These are phyloP conservation scores for Peronospora tabacina DNA, from an alignment of 352 stramenopile genomes.

Conservation along the genomic window DNA sequence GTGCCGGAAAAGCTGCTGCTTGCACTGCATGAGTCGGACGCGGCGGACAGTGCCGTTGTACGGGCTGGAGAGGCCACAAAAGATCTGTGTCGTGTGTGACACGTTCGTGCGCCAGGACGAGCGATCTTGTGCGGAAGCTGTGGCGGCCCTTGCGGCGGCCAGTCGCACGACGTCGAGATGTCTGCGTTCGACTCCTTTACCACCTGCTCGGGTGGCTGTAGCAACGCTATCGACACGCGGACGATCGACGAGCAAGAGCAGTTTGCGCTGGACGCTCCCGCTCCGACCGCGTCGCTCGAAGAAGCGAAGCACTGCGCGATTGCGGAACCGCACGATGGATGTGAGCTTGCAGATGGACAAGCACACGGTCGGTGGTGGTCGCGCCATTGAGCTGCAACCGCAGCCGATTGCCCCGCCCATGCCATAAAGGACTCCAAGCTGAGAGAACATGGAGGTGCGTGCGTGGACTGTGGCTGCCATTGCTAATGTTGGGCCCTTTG, in stretches of 20 bases:
- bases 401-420: slow-evolving; percentile 17
- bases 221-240: slow-evolving; percentile 5
- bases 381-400: slow-evolving; percentile 34
- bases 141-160: slow-evolving; percentile 8
- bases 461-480: slow-evolving; percentile 1
- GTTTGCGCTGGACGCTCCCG: slow-evolving; percentile 37
- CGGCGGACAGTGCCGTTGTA: slow-evolving; percentile 33
- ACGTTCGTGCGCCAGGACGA: slow-evolving; percentile 26
- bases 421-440: not conserved
- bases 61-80: slow-evolving; percentile 38
- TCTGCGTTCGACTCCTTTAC: slow-evolving; percentile 28
- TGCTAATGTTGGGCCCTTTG: not conserved
- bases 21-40: slow-evolving; percentile 37
- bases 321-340: slow-evolving; percentile 46
- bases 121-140: slow-evolving; percentile 12
- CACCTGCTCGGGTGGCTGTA: slow-evolving; percentile 11
- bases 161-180: slow-evolving; percentile 11
- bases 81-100: slow-evolving; percentile 51
- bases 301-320: slow-evolving; percentile 40
- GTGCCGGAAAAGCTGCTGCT: slow-evolving; percentile 53
- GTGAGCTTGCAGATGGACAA: slow-evolving; percentile 41
- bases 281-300: slow-evolving; percentile 43
- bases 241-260: slow-evolving; percentile 28
- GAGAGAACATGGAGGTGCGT: slow-evolving; percentile 1
- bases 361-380: slow-evolving; percentile 16